Evolutionary conservation across 768 basidiomycete species (phyloP), one percentile per base, ranked within the genome.

Genomic region (Boletus fagicola): DNA sequence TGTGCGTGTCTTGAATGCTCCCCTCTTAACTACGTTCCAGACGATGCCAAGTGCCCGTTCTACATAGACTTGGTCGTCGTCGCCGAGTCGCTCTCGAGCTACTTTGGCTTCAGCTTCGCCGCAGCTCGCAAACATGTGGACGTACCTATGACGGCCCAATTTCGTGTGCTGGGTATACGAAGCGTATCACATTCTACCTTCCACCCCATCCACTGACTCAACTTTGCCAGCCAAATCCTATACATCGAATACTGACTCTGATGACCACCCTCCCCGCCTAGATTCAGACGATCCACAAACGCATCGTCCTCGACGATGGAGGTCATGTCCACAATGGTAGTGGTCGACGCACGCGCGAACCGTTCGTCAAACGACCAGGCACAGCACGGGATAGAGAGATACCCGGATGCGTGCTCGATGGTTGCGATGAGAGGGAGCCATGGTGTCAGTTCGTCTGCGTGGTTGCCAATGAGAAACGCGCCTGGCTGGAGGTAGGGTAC

Each of bases 361-460:
- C 81, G 79, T 42, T 73, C 70, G 66, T 94, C 90, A 74, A 98
- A 83, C 31, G 80, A 69, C 88, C 90, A 89, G n/a, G 88, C 75
- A 72, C 95, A 98, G 68, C 96, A 98, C 0, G 96, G 96, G 53
- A 98, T 92, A 6, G 82, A 88, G 44, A 92, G 71, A 64, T 90
- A 90, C 5, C 89, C 90, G 0, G 84, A 81, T 0, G 85, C 82
- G 4, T 68, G 64, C 35, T 79, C 74, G 15, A 87, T 61, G 1
- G 87, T 85, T 0, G 94, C 82, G 6, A 97, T 75, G 1, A 97
- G 80, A 0, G 96, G 92, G 0, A 94, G 71, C 95, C 95, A 98
- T 0, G 96, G 96, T 24, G 95, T 95, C 18, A 98, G 78, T 64
- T 98, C 96, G 74, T 98, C 96, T 0, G 95, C 90, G 71, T 98